Evolutionary conservation across 257 asterid species (phyloP).

Genomic region (Gynochthodes officinalis): DNA sequence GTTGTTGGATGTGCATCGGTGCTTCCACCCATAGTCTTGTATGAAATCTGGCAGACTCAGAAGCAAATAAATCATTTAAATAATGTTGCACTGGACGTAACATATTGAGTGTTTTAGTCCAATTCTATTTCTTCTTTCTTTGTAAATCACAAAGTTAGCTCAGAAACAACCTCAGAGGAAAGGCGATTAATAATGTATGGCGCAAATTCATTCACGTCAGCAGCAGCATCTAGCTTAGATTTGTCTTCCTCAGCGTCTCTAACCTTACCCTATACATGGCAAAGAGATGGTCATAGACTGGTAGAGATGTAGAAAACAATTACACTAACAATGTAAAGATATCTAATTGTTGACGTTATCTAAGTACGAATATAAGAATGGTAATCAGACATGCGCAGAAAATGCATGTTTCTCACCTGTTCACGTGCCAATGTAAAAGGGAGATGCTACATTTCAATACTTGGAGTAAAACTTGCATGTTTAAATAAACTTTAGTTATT

Average conservation of each 20-base stretch:
- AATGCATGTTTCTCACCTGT: neutral
- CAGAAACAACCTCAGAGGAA: constrained; percentile 8
- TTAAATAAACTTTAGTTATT: too few species aligned
- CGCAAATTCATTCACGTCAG: neutral
- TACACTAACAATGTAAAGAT: too few species aligned
- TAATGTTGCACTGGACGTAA: neutral
- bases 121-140: neutral
- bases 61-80: neutral
- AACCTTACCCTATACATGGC: neutral
- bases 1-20: constrained; percentile 45
- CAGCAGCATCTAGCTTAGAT: neutral
- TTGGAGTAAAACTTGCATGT: too few species aligned
- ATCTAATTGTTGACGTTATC: neutral
- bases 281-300: neutral
- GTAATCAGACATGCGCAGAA: neutral
- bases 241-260: neutral
- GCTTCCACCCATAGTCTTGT: constrained; percentile 38
- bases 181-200: neutral
- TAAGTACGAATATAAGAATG: neutral
- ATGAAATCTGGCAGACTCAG: constrained; percentile 35
- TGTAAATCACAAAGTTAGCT: neutral
- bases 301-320: too few species aligned
- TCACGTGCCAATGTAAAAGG: neutral
- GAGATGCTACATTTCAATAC: neutral
- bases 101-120: neutral